Evolutionary conservation across 2,329 filamentous ascomycete genomes (phyloP).

Genomic region (Clarireedia paspali): DNA sequence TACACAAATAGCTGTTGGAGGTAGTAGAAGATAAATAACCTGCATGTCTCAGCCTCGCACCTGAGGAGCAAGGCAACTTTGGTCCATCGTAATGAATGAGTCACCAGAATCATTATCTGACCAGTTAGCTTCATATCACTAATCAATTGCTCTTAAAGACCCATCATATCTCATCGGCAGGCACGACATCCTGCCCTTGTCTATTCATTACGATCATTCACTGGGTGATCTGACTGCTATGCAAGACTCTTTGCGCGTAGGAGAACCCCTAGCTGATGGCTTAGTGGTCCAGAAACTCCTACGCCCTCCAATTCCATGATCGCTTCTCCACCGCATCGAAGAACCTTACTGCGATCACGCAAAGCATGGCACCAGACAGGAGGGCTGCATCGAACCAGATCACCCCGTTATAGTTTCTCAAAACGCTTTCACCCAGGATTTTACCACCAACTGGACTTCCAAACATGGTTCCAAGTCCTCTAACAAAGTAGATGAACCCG

Average conservation of each 20-base stretch:
- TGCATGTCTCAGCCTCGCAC: too few species aligned
- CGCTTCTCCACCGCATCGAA: conserved; percentile 32
- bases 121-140: too few species aligned
- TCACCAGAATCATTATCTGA: too few species aligned
- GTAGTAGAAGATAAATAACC: too few species aligned
- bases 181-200: too few species aligned
- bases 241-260: too few species aligned
- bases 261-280: not conserved
- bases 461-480: conserved; percentile 37
- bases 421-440: conserved; percentile 31
- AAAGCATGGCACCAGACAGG: conserved; percentile 32
- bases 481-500: conserved; percentile 38
- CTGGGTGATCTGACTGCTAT: too few species aligned
- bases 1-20: not conserved
- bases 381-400: conserved; percentile 33
- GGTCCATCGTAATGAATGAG: too few species aligned
- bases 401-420: conserved; percentile 32
- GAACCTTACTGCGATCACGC: conserved; percentile 36
- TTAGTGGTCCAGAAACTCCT: not conserved
- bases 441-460: conserved; percentile 38
- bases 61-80: too few species aligned
- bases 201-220: too few species aligned
- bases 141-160: too few species aligned
- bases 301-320: conserved; percentile 35
- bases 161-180: too few species aligned